phyloP scores from a whole-genome alignment of 2,329 filamentous ascomycete genomes.

The Ascocoryne sarcoides region DNA sequence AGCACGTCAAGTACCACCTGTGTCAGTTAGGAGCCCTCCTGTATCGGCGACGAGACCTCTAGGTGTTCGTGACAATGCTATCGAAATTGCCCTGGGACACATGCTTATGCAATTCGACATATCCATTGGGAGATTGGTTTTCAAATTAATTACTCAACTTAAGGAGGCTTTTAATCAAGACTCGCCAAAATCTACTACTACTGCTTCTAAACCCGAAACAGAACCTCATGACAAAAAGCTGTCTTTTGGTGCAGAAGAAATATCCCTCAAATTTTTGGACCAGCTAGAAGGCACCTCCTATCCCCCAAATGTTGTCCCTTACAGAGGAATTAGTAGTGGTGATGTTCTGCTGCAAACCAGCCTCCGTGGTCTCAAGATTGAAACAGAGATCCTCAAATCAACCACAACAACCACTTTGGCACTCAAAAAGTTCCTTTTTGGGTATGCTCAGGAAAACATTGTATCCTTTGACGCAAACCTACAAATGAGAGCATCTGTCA shows the following conservation, averaged over 20 bases:
- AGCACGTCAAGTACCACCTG: not conserved
- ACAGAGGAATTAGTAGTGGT: constrained; percentile 7
- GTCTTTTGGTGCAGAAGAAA: constrained; percentile 19
- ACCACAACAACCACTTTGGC: constrained; percentile 21
- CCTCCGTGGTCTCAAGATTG: constrained; percentile 22
- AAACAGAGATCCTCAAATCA: constrained; percentile 9
- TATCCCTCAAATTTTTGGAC: constrained; percentile 27
- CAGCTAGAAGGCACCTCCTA: constrained; percentile 23
- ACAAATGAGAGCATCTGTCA: constrained; percentile 50
- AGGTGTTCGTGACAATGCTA: constrained; percentile 7
- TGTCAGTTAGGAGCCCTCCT: not conserved
- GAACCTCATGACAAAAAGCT: constrained; percentile 10
- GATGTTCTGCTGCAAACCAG: constrained; percentile 25
- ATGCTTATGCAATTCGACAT: constrained; percentile 26
- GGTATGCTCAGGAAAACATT: constrained; percentile 54
- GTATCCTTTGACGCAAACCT: constrained; percentile 51
- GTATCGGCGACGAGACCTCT: not conserved
- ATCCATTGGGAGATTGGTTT: constrained; percentile 26
- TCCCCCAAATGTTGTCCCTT: constrained; percentile 2
- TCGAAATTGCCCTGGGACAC: constrained; percentile 25
- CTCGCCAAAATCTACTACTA: not conserved
- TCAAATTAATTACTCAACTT: constrained; percentile 23
- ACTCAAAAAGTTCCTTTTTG: constrained; percentile 51
- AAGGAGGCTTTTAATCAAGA: constrained; percentile 18
- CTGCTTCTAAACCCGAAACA: constrained; percentile 4